phyloP scores from a whole-genome alignment of 306 rosid species.

The Fagus sylvatica region DNA sequence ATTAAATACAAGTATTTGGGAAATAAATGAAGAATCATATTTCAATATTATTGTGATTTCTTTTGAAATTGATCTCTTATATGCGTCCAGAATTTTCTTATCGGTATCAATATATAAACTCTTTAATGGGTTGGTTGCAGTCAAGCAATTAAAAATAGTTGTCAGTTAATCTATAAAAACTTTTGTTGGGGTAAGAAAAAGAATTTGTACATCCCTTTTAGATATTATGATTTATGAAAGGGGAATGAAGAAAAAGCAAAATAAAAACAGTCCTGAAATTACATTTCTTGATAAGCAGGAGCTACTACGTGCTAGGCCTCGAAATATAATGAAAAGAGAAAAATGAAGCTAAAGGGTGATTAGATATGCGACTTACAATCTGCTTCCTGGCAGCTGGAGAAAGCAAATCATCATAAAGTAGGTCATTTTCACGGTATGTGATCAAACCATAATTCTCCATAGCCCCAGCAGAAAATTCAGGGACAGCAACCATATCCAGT shows the following conservation, averaged over 20 bases:
- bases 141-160: background rate
- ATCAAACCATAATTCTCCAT: constrained; percentile 77
- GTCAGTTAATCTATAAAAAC: too few species aligned
- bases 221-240: background rate
- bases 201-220: background rate
- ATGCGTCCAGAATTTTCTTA: background rate
- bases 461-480: constrained; percentile 63
- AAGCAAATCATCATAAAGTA: constrained; percentile 50
- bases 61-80: background rate
- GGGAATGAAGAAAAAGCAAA: background rate
- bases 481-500: constrained; percentile 61
- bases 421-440: constrained; percentile 47
- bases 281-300: background rate
- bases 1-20: background rate
- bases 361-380: constrained; percentile 31
- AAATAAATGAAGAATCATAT: background rate
- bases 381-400: constrained; percentile 51
- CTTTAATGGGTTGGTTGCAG: background rate
- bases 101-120: background rate
- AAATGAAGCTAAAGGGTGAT: background rate
- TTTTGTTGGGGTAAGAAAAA: too few species aligned
- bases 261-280: background rate
- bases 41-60: background rate
- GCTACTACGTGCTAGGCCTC: too few species aligned
- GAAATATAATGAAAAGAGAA: too few species aligned